These are phyloP conservation scores for Alternaria sp. DNA, from an alignment of 2,329 filamentous ascomycete genomes.

Conservation along the genomic window DNA sequence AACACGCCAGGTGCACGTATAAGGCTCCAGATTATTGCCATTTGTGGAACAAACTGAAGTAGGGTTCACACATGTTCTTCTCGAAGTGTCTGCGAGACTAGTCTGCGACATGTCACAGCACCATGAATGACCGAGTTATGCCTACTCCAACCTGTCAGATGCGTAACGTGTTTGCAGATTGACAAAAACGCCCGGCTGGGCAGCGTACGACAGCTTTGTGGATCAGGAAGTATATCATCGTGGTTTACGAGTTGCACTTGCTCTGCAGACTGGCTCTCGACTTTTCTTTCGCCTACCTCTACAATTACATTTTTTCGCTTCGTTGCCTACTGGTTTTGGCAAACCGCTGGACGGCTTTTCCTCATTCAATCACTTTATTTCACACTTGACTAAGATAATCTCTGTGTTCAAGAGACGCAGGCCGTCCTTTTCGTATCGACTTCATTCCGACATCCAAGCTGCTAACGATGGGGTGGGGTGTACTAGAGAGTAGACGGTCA, in stretches of 20 bases:
- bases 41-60: not conserved
- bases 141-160: conserved; percentile 13
- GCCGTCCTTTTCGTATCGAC: not conserved
- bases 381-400: not conserved
- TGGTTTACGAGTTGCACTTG: conserved; percentile 1
- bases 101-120: conserved; percentile 16
- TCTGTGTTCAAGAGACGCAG: no score
- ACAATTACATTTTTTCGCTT: conserved; percentile 10
- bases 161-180: conserved; percentile 9
- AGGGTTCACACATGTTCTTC: not conserved
- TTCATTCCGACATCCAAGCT: not conserved
- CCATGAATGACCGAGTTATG: conserved; percentile 15
- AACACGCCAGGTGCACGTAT: not conserved
- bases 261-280: conserved; percentile 11
- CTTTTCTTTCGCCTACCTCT: not conserved
- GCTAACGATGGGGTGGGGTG: conserved; percentile 21
- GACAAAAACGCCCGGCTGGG: conserved; percentile 7
- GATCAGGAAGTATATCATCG: conserved; percentile 8
- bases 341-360: conserved; percentile 22
- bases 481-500: conserved; percentile 20
- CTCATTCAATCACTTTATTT: not conserved
- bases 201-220: not conserved
- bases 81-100: conserved; percentile 7
- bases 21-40: not conserved
- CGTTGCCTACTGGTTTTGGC: conserved; percentile 17